phyloP scores from a whole-genome alignment of 768 basidiomycete genomes.

The Imleria badia region DNA sequence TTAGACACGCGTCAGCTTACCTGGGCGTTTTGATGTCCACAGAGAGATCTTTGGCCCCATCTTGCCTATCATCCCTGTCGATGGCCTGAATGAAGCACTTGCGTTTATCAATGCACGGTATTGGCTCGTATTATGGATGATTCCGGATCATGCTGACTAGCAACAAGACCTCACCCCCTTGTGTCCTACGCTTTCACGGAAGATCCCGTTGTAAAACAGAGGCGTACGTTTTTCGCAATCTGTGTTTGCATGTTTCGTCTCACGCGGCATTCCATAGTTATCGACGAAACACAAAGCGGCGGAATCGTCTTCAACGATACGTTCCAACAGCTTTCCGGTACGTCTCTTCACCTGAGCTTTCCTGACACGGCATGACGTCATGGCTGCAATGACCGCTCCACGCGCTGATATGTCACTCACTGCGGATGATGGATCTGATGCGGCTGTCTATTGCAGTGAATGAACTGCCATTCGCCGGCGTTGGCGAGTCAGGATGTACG shows the following conservation, averaged over 20 bases:
- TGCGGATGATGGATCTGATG: not conserved
- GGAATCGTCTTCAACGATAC: constrained; percentile 59
- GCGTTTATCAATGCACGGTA: constrained; percentile 54
- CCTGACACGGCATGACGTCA: constrained; percentile 11
- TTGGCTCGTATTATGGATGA: not conserved
- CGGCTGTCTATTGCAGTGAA: constrained; percentile 18
- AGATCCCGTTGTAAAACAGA: constrained; percentile 38
- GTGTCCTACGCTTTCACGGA: constrained; percentile 66
- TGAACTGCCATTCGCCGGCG: constrained; percentile 51
- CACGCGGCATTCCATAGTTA: constrained; percentile 38
- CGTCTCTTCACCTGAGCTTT: constrained; percentile 8
- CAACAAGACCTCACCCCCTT: constrained; percentile 53
- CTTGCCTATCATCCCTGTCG: constrained; percentile 60
- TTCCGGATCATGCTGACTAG: constrained; percentile 3
- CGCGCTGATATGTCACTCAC: not conserved
- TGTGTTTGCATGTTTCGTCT: not conserved
- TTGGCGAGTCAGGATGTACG: constrained; percentile 68
- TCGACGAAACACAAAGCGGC: constrained; percentile 57
- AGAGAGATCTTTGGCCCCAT: constrained; percentile 79
- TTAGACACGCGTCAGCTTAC: not conserved
- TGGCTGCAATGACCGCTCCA: constrained; percentile 7
- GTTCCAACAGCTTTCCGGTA: constrained; percentile 52
- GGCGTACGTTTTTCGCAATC: constrained; percentile 29
- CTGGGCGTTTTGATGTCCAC: not conserved
- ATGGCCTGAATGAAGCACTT: constrained; percentile 54